A percentile compares a stretch with the other conserved stretches of the same genome.
These are phyloP conservation scores for Hypocrella siamensis DNA, from an alignment of 2,329 filamentous ascomycete species.

Conservation along the genomic window DNA sequence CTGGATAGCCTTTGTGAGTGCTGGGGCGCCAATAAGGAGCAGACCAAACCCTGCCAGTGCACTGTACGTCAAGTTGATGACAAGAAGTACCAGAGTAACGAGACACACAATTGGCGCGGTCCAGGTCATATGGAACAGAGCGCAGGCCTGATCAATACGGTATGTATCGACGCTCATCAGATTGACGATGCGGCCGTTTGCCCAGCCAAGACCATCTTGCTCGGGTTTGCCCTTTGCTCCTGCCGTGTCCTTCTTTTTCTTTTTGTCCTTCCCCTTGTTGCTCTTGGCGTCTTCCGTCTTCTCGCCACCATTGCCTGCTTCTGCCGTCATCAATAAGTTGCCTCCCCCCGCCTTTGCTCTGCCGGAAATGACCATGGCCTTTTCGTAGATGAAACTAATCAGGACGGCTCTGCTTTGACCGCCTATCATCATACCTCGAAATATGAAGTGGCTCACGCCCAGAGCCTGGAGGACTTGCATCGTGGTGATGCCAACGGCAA, in stretches of 20 bases:
- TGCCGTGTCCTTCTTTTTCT: conserved; percentile 21
- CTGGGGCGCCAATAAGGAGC: conserved; percentile 60
- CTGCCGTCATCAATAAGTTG: conserved; percentile 13
- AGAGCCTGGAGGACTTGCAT: conserved; percentile 80
- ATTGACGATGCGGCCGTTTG: conserved; percentile 81
- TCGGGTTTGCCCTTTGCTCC: conserved; percentile 22
- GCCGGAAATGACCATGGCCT: conserved; percentile 77
- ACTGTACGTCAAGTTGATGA: conserved; percentile 81
- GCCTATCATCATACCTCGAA: conserved; percentile 80
- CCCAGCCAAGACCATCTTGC: conserved; percentile 66
- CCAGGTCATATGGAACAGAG: conserved; percentile 86
- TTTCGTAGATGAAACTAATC: conserved; percentile 80
- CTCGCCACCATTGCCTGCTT: conserved; percentile 25
- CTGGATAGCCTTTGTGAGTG: conserved; percentile 63
- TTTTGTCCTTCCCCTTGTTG: conserved; percentile 22
- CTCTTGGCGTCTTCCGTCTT: conserved; percentile 23
- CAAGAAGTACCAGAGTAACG: conserved; percentile 62
- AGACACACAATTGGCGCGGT: conserved; percentile 65
- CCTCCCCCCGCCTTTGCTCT: conserved; percentile 71
- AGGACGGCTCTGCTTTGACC: conserved; percentile 69
- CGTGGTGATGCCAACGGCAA: conserved; percentile 67
- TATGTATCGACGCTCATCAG: conserved; percentile 94
- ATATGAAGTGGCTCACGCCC: conserved; percentile 81
- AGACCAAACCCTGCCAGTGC: conserved; percentile 78
- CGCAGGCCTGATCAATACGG: conserved; percentile 75